These are phyloP conservation scores for Rhododendron simsii DNA, from an alignment of 148 eudicot species.

Conservation along the genomic window DNA sequence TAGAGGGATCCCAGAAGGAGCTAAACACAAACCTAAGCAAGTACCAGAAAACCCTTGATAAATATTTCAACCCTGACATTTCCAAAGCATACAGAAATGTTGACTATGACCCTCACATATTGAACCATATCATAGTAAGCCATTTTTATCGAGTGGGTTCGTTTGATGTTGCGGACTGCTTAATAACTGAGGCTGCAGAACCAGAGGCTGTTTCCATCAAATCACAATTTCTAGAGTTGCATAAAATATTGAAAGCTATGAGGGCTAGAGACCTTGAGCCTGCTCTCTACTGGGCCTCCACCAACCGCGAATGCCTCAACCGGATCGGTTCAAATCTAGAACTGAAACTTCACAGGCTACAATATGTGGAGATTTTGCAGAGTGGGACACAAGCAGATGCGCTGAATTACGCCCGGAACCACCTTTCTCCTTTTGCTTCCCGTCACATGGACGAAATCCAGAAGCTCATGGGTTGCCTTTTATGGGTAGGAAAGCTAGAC, in stretches of 20 bases:
- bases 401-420: constrained; percentile 31
- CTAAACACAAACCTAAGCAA: constrained; percentile 32
- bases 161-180: constrained; percentile 47
- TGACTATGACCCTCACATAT: constrained; percentile 36
- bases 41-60: constrained; percentile 39
- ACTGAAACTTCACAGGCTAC: constrained; percentile 40
- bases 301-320: constrained; percentile 39
- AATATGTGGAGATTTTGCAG: constrained; percentile 40
- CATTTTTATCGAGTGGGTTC: constrained; percentile 47
- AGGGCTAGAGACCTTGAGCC: constrained; percentile 36
- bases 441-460: constrained; percentile 39
- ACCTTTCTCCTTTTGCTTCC: constrained; percentile 41
- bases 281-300: constrained; percentile 44
- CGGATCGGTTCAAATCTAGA: constrained; percentile 31
- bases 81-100: constrained; percentile 39
- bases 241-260: constrained; percentile 40
- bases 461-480: constrained; percentile 45
- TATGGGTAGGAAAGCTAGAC: constrained; percentile 51
- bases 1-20: constrained; percentile 41
- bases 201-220: constrained; percentile 32
- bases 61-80: constrained; percentile 37
- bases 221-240: constrained; percentile 39
- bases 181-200: constrained; percentile 37
- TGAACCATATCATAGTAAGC: constrained; percentile 40
- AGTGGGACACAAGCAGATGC: constrained; percentile 31